phyloP scores from a whole-genome alignment of 345 rosid genomes.

The Gossypium sturtianum region DNA sequence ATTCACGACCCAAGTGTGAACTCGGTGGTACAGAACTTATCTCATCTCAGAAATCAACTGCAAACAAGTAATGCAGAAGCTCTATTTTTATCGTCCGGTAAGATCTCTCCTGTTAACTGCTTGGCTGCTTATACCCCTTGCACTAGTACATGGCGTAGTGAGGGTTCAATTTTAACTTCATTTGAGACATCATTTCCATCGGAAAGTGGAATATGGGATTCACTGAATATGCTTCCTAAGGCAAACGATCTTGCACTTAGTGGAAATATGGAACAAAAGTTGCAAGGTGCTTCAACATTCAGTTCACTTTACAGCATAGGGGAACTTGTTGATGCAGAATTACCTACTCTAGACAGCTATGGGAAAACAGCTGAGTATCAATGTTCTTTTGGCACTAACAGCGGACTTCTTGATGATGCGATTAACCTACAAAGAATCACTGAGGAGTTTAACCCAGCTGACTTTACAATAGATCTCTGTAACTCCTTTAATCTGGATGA shows the following conservation, averaged over 20 bases:
- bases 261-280: neutral
- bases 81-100: slow-evolving; percentile 7
- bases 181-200: neutral
- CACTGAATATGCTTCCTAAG: neutral
- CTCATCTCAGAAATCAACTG: slow-evolving; percentile 14
- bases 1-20: neutral
- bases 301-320: slow-evolving; percentile 14
- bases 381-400: slow-evolving; percentile 11
- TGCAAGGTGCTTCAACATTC: slow-evolving; percentile 10
- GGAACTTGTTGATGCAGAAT: slow-evolving; percentile 17
- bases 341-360: slow-evolving; percentile 4
- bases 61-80: slow-evolving; percentile 10
- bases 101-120: slow-evolving; percentile 13
- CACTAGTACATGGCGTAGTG: neutral
- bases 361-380: slow-evolving; percentile 16
- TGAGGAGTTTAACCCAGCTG: slow-evolving; percentile 32
- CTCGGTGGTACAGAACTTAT: slow-evolving; percentile 5
- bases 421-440: slow-evolving; percentile 22
- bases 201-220: neutral
- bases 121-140: slow-evolving; percentile 9
- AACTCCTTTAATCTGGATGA: slow-evolving; percentile 39
- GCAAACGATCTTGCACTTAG: neutral
- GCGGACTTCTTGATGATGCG: slow-evolving; percentile 22
- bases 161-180: slow-evolving; percentile 8
- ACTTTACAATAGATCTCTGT: slow-evolving; percentile 36